Evolutionary conservation across 1,139 yeast genomes (phyloP).

Genomic region (Maudiozyma humilis): DNA sequence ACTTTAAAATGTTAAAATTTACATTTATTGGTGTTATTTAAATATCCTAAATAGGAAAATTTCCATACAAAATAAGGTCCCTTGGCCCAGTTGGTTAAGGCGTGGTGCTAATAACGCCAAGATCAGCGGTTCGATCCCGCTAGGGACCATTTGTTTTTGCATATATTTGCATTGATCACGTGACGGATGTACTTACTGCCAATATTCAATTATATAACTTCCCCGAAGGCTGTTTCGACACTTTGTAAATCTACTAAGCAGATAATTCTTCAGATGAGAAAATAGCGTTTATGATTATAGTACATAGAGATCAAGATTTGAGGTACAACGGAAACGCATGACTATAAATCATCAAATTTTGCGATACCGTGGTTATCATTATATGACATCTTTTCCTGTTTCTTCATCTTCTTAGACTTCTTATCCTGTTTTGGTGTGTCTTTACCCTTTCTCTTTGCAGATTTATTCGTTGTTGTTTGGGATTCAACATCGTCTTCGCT

Average conservation of each 20-base stretch:
- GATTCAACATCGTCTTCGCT: conserved; percentile 25
- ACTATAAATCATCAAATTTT: conserved; percentile 15
- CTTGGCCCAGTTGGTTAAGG: conserved; percentile 26
- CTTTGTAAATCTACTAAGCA: no score
- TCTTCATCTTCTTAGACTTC: conserved; percentile 2
- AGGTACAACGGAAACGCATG: neutral
- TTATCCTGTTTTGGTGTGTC: conserved; percentile 4
- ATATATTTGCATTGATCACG: no score
- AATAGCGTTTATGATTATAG: neutral
- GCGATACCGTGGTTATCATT: conserved; percentile 13
- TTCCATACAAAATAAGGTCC: conserved; percentile 7
- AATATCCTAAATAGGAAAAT: no score
- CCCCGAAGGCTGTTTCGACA: no score
- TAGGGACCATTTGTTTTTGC: conserved; percentile 15
- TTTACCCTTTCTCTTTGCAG: neutral
- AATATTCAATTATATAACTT: no score
- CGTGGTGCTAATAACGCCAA: conserved; percentile 26
- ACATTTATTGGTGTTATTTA: no score
- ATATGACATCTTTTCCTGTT: conserved; percentile 4
- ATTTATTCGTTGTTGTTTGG: conserved; percentile 21
- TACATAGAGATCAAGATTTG: neutral
- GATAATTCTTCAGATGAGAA: no score
- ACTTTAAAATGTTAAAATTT: neutral
- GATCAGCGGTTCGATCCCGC: conserved; percentile 27
- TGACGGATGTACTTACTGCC: no score